These are phyloP conservation scores for Solanum neorickii DNA, from an alignment of 257 asterid genomes.

Conservation along the genomic window DNA sequence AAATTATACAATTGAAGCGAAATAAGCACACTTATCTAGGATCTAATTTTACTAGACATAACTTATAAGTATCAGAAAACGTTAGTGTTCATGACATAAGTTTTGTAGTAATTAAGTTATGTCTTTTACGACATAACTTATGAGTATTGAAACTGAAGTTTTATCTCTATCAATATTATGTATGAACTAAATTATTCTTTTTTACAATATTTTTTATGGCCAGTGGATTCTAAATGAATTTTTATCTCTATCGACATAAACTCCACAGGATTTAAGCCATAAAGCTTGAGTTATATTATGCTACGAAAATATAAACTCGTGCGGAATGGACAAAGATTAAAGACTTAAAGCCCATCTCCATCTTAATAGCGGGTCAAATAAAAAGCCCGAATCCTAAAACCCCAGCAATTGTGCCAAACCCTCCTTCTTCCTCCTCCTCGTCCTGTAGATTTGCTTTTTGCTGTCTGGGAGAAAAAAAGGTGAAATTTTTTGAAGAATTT, in stretches of 20 bases:
- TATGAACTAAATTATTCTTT: too few species aligned
- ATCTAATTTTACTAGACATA: neutral
- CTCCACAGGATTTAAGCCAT: fast-evolving
- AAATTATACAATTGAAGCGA: too few species aligned
- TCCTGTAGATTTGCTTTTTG: neutral
- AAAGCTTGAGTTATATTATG: neutral
- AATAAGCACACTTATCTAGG: too few species aligned
- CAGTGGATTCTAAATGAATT: too few species aligned
- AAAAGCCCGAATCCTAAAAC: neutral
- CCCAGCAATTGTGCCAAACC: neutral
- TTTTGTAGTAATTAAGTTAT: neutral
- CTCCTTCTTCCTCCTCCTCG: neutral
- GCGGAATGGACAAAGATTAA: neutral
- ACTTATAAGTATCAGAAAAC: too few species aligned
- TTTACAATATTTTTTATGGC: neutral
- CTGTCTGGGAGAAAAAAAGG: neutral
- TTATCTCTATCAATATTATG: neutral
- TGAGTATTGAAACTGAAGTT: neutral
- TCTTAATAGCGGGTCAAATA: neutral
- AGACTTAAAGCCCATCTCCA: neutral
- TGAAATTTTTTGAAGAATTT: neutral
- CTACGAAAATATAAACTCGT: neutral
- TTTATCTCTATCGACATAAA: neutral
- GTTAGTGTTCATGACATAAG: neutral
- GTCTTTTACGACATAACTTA: neutral